These are phyloP conservation scores for Piloderma croceum DNA, from an alignment of 768 basidiomycete species.

Conservation along the genomic window DNA sequence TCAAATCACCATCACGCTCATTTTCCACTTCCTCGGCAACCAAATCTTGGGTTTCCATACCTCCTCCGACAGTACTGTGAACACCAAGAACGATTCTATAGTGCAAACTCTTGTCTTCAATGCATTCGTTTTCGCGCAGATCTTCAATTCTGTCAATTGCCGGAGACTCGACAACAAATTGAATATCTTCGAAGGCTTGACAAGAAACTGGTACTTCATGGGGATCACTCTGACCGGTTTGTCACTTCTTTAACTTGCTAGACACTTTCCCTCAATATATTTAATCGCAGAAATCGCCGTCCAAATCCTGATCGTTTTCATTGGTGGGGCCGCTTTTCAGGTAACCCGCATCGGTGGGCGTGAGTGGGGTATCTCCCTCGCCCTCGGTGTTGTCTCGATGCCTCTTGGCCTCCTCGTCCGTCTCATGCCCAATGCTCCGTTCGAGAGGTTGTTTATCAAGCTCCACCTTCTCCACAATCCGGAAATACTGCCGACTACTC, in stretches of 20 bases:
- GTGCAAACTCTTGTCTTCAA: constrained; percentile 94
- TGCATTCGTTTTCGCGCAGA: constrained; percentile 96
- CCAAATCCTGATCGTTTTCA: constrained; percentile 84
- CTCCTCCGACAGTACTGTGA: constrained; percentile 19
- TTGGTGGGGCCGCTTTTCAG: constrained; percentile 89
- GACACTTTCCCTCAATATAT: neutral
- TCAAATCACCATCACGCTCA: constrained; percentile 74
- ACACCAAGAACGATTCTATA: constrained; percentile 36
- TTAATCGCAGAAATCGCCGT: constrained; percentile 65
- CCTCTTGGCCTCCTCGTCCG: constrained; percentile 84
- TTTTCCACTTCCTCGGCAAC: constrained; percentile 84
- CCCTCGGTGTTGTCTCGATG: constrained; percentile 80
- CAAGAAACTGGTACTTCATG: constrained; percentile 79
- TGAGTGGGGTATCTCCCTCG: constrained; percentile 92
- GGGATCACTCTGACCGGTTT: constrained; percentile 78
- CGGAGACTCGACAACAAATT: constrained; percentile 78
- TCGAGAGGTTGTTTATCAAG: constrained; percentile 56
- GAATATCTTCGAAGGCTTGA: constrained; percentile 85
- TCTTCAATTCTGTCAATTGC: constrained; percentile 93
- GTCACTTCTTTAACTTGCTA: constrained; percentile 16
- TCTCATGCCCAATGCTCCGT: constrained; percentile 71
- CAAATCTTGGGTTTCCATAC: constrained; percentile 56
- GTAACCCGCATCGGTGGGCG: constrained; percentile 72
- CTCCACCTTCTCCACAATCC: constrained; percentile 58
- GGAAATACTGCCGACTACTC: constrained; percentile 58